Evolutionary conservation across 371 early-diverging fungal genomes (phyloP).

Genomic region (Choanephora cucurbitarum): DNA sequence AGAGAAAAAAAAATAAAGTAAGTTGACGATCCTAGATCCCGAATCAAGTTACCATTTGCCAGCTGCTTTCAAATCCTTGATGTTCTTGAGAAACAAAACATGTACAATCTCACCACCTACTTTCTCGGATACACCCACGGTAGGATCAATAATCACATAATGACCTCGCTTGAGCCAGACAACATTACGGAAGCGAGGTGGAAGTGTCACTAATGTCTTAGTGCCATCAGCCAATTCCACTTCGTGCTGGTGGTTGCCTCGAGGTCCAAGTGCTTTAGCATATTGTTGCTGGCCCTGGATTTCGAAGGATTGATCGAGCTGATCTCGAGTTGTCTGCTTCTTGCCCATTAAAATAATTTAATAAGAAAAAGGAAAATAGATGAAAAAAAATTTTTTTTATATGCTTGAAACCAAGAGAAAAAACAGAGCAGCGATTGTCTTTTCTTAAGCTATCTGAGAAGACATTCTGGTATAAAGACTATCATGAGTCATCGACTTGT

Average conservation of each 20-base stretch:
- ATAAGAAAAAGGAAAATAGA: slow-evolving; percentile 1
- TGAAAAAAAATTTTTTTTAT: slow-evolving; percentile 7
- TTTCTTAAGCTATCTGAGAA: too few species aligned
- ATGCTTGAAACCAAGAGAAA: too few species aligned
- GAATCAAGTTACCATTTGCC: slow-evolving; percentile 75
- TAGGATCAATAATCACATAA: slow-evolving; percentile 72
- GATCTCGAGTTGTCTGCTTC: slow-evolving; percentile 39
- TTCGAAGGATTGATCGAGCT: slow-evolving; percentile 28
- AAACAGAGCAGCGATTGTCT: too few species aligned
- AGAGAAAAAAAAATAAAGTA: background rate
- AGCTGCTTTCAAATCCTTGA: slow-evolving; percentile 67
- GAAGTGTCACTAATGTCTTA: slow-evolving; percentile 68
- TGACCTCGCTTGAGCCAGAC: slow-evolving; percentile 86
- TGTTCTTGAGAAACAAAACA: slow-evolving; percentile 75
- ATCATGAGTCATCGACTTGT: too few species aligned
- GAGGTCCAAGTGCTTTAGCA: slow-evolving; percentile 66
- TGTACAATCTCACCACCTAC: slow-evolving; percentile 78
- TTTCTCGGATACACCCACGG: slow-evolving; percentile 61
- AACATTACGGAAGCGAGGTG: slow-evolving; percentile 76
- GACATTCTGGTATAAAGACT: too few species aligned
- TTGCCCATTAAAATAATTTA: slow-evolving; percentile 33
- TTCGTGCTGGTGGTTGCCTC: slow-evolving; percentile 79
- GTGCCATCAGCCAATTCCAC: slow-evolving; percentile 59
- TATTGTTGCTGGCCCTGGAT: slow-evolving; percentile 51
- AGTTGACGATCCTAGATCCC: too few species aligned